These are phyloP conservation scores for Penicillium atrosanguineum DNA, from an alignment of 495 filamentous ascomycete species.

Conservation along the genomic window DNA sequence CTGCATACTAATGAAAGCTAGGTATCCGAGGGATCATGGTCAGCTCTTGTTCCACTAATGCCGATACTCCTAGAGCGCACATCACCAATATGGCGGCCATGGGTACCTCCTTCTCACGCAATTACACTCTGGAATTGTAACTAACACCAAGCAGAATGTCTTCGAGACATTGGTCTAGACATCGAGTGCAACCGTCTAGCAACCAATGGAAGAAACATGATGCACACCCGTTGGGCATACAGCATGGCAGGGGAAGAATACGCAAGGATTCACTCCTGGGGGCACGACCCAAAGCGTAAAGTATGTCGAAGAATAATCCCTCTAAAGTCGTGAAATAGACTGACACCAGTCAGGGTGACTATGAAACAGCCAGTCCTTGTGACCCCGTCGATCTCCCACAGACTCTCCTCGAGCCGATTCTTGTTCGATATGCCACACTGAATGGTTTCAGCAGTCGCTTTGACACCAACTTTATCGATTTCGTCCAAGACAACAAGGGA, in stretches of 20 bases:
- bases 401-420: slow-evolving; percentile 50
- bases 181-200: slow-evolving; percentile 38
- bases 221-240: slow-evolving; percentile 51
- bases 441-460: slow-evolving; percentile 44
- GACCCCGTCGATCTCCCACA: slow-evolving; percentile 49
- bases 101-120: slow-evolving; percentile 17
- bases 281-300: slow-evolving; percentile 43
- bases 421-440: slow-evolving; percentile 41
- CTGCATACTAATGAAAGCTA: slow-evolving; percentile 10
- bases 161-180: slow-evolving; percentile 56
- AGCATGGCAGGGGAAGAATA: slow-evolving; percentile 56
- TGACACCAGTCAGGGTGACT: slow-evolving; percentile 42
- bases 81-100: slow-evolving; percentile 54
- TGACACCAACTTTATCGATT: slow-evolving; percentile 36
- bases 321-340: neutral
- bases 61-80: slow-evolving; percentile 54
- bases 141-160: slow-evolving; percentile 39
- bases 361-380: slow-evolving; percentile 49
- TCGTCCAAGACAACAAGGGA: slow-evolving; percentile 23
- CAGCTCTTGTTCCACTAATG: slow-evolving; percentile 41
- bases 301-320: slow-evolving; percentile 11
- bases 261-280: slow-evolving; percentile 52
- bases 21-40: slow-evolving; percentile 50
- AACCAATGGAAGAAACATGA: slow-evolving; percentile 39
- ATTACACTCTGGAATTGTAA: neutral